Base-by-base conservation (phyloP, 768 basidiomycete genomes). In the Chlorophyllum brunneum region DNA sequence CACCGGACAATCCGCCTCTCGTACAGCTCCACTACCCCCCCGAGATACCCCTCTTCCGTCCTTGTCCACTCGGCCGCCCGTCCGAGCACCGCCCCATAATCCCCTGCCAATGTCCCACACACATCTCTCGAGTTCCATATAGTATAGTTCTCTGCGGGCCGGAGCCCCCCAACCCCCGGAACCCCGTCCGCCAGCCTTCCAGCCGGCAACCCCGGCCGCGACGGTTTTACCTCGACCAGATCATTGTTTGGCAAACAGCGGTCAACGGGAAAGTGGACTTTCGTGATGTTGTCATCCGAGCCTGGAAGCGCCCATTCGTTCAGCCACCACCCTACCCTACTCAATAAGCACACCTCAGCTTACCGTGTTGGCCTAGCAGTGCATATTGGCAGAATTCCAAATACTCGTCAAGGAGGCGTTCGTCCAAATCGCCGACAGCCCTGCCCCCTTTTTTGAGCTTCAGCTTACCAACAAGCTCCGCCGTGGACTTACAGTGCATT, bases 101-200 rank as follows among this genome's bases (percentile, higher is more conserved):
- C 80, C 4, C 61, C 68, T 2, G 80, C 73, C 24, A 88, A 54
- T 4, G 68, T 67, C 29, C 91, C 91, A 23, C 80, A 67, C 45
- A 80, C 69, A 58, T 93, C 93, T n/a, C 72, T 71, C n/a, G 76
- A 70, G 29, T 81, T 73, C 69, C 83, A 91, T 42, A 92, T 78
- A 43, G 70, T 70, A 68, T 86, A 83, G 44, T 67, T 67, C 54
- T 81, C 78, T 1, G 86, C 90, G 3, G 87, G 81, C 61, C 70
- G 71, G 56, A 68, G 47, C 54, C 39, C 31, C 40, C 54, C 53
- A 18, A 29, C 30, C 29, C 20, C 48, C 37, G 31, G 41, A 38
- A 31, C 41, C 54, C 41, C 41, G 51, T 36, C 65, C 55, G 15
- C 26, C n/a, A 48, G 27, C 20, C 5, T 36, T 29, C 31, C 44